These are phyloP conservation scores for Aspergillus sparsus DNA, from an alignment of 495 filamentous ascomycete genomes.

Conservation along the genomic window DNA sequence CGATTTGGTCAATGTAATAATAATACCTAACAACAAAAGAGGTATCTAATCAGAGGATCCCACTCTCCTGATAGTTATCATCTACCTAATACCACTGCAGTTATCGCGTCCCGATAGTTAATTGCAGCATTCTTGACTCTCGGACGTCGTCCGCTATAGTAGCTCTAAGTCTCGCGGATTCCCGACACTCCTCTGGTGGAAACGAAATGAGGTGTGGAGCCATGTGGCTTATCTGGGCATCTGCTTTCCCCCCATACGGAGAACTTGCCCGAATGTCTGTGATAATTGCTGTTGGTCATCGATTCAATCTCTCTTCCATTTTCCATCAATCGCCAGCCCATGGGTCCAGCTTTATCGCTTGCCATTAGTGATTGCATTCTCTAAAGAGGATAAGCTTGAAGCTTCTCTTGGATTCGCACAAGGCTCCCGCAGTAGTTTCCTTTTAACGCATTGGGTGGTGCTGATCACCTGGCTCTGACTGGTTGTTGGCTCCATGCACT, in stretches of 20 bases:
- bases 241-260: neutral
- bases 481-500: neutral
- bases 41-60: too few relatives aligned
- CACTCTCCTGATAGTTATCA: too few relatives aligned
- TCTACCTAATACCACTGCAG: too few relatives aligned
- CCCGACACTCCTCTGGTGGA: too few relatives aligned
- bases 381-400: conserved; percentile 2
- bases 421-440: neutral
- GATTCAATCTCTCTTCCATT: neutral
- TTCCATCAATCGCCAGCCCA: neutral
- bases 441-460: neutral
- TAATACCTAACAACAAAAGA: too few relatives aligned
- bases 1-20: too few relatives aligned
- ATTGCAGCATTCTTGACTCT: too few relatives aligned
- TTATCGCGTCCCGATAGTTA: too few relatives aligned
- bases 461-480: neutral
- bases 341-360: neutral
- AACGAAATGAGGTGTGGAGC: too few relatives aligned
- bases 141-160: too few relatives aligned
- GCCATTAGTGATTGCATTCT: neutral
- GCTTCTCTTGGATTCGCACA: neutral
- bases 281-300: conserved; percentile 2
- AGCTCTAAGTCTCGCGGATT: too few relatives aligned
- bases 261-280: neutral
- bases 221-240: neutral